These are phyloP conservation scores for Trametes elegans DNA, from an alignment of 768 basidiomycete species.

Conservation along the genomic window DNA sequence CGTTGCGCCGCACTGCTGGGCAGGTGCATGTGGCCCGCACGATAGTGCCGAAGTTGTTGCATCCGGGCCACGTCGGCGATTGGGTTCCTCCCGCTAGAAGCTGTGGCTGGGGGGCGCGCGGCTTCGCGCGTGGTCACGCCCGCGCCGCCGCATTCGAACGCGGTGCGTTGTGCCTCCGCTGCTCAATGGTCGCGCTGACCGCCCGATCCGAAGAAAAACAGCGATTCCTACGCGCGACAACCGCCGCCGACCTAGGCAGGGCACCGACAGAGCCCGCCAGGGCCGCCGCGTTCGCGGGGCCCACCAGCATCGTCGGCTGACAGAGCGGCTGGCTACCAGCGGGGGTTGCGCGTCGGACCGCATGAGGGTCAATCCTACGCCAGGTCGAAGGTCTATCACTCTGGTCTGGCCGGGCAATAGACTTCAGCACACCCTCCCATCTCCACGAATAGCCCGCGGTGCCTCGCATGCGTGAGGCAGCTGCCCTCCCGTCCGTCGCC, in stretches of 20 bases:
- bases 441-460: too few species aligned
- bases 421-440: background rate
- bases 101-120: background rate
- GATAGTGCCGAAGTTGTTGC: conserved; percentile 15
- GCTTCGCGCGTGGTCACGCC: conserved; percentile 3
- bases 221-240: conserved; percentile 8
- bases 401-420: background rate
- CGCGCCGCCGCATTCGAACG: background rate
- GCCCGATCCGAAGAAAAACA: conserved; percentile 12
- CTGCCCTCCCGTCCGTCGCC: too few species aligned
- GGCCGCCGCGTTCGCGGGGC: background rate
- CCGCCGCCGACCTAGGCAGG: background rate
- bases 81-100: conserved; percentile 2
- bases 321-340: background rate
- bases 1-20: background rate
- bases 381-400: background rate
- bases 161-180: conserved; percentile 1
- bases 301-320: background rate
- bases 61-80: conserved; percentile 7
- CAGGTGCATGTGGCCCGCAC: conserved; percentile 13
- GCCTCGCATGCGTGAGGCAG: background rate
- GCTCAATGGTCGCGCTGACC: conserved; percentile 4
- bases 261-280: background rate
- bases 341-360: background rate
- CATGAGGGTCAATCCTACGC: background rate